Conservation (phyloP, 2,329 filamentous ascomycete genomes). For the Cladophialophora immunda region DNA sequence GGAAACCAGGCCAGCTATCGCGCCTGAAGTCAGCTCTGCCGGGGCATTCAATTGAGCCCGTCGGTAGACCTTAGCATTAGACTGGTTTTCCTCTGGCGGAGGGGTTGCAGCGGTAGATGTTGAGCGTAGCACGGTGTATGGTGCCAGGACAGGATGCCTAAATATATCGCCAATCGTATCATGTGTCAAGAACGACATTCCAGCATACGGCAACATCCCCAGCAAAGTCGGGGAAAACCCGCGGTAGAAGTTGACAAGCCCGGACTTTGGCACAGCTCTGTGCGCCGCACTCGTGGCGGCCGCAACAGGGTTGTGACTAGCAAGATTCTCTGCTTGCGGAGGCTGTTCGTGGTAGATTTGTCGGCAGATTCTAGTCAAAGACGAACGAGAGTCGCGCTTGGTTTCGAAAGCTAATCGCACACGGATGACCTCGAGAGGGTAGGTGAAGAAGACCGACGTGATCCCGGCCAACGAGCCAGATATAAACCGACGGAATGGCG, state of each 20-base stretch:
- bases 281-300: conserved; percentile 54
- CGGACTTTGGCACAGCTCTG: conserved; percentile 67
- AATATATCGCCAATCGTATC: conserved; percentile 88
- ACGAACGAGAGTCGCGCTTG: conserved; percentile 73
- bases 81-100: conserved; percentile 40
- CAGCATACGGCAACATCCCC: conserved; percentile 96
- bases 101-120: conserved; percentile 45
- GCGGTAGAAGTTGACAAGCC: conserved; percentile 90
- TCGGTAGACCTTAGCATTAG: conserved; percentile 53
- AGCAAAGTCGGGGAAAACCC: conserved; percentile 89
- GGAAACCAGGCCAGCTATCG: conserved; percentile 84
- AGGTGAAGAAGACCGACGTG: conserved; percentile 94
- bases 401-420: conserved; percentile 97
- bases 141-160: conserved; percentile 71
- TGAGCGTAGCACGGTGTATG: conserved; percentile 77
- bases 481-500: conserved; percentile 71
- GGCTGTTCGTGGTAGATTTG: conserved; percentile 85
- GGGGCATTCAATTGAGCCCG: conserved; percentile 80
- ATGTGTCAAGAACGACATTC: conserved; percentile 93
- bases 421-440: conserved; percentile 90
- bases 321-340: conserved; percentile 45
- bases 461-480: conserved; percentile 68
- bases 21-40: conserved; percentile 86
- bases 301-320: conserved; percentile 51
- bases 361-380: conserved; percentile 77